Evolutionary conservation across 129 eudicot genomes (phyloP).

Genomic region (Flaveria ramosissima): DNA sequence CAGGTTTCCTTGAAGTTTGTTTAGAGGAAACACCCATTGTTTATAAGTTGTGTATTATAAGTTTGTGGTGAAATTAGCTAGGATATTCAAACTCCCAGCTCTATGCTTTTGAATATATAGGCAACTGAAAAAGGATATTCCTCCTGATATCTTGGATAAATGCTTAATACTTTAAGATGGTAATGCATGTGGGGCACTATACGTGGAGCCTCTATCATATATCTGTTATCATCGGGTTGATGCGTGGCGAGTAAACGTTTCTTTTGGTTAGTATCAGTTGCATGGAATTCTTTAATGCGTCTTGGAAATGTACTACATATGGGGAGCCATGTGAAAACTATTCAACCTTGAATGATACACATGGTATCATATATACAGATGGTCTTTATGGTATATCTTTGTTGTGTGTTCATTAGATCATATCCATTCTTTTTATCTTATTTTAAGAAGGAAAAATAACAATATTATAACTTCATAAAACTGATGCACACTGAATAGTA

Average conservation of each 20-base stretch:
- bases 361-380: too few species aligned
- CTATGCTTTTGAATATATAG: constrained; percentile 16
- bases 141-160: background rate
- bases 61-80: background rate
- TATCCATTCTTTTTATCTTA: too few species aligned
- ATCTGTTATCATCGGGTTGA: background rate
- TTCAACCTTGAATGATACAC: background rate
- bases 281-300: background rate
- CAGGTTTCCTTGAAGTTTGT: constrained; percentile 8
- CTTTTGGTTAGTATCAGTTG: background rate
- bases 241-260: constrained; percentile 7
- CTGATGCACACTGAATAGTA: too few species aligned
- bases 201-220: constrained; percentile 25
- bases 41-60: background rate
- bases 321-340: constrained; percentile 4
- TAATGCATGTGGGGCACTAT: constrained; percentile 4
- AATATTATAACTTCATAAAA: too few species aligned
- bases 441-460: too few species aligned
- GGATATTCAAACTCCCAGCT: background rate
- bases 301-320: constrained; percentile 20
- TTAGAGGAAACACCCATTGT: constrained; percentile 34
- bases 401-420: too few species aligned
- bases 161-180: background rate
- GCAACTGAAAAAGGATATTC: background rate
- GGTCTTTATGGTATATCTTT: too few species aligned